A percentile compares a stretch with the other conserved stretches of the same genome.
Evolutionary conservation across 768 basidiomycete genomes (phyloP).

Genomic region (Leccinum subgranulosum): DNA sequence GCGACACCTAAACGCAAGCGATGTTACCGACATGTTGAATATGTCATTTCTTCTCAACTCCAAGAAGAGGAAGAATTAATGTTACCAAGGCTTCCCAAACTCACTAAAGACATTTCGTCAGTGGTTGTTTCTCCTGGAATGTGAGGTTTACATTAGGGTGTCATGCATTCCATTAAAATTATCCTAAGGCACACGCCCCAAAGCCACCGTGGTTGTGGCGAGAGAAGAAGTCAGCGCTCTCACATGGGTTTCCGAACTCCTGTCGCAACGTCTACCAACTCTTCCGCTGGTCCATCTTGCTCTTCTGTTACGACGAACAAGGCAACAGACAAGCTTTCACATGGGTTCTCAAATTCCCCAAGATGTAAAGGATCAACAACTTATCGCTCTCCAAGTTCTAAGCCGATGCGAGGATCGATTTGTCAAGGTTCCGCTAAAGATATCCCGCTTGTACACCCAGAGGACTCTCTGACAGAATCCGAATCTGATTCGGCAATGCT

Average conservation of each 20-base stretch:
- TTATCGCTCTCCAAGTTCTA: conserved; percentile 1
- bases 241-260: conserved; percentile 4
- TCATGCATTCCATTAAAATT: conserved; percentile 9
- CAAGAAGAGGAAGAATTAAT: conserved; percentile 31
- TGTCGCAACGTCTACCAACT: neutral
- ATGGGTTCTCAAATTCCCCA: neutral
- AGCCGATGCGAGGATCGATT: neutral
- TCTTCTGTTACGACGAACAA: conserved; percentile 2
- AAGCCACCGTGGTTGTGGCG: neutral
- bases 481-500: conserved; percentile 25
- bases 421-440: conserved; percentile 7
- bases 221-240: neutral
- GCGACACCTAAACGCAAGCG: conserved; percentile 36
- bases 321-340: neutral
- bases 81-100: conserved; percentile 5
- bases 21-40: conserved; percentile 19
- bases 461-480: conserved; percentile 31
- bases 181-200: neutral
- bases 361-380: neutral
- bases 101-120: neutral
- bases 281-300: neutral
- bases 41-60: conserved; percentile 32
- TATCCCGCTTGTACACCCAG: conserved; percentile 5
- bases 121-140: conserved; percentile 1
- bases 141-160: conserved; percentile 10